Conservation (phyloP, 108 stramenopile species). For the Cyclostephanos invisitatus region DNA sequence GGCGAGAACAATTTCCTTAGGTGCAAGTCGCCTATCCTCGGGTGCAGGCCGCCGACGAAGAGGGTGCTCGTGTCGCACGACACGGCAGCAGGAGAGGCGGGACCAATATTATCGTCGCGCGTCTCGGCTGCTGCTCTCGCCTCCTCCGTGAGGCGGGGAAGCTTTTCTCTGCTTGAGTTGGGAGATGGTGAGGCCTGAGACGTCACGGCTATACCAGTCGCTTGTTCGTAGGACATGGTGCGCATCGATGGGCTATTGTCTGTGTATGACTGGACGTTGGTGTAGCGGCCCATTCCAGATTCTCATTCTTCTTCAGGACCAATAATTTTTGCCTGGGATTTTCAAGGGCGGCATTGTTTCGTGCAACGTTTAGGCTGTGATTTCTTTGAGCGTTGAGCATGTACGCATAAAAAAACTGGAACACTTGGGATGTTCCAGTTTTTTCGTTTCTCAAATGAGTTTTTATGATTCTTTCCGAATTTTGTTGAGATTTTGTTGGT, state of each 20-base stretch:
- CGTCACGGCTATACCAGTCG: not conserved
- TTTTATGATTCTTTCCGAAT: too few species aligned
- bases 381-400: too few species aligned
- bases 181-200: constrained; percentile 3
- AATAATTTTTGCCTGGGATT: too few species aligned
- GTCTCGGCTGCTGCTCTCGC: not conserved
- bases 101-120: not conserved
- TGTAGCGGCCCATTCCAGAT: constrained; percentile 9
- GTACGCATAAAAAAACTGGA: too few species aligned
- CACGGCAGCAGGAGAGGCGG: not conserved
- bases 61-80: constrained; percentile 32
- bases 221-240: constrained; percentile 7
- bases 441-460: too few species aligned
- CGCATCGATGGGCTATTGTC: constrained; percentile 8
- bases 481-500: too few species aligned
- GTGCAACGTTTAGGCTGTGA: too few species aligned
- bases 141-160: not conserved
- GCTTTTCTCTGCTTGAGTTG: not conserved
- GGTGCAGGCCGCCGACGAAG: constrained; percentile 44
- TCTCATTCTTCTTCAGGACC: too few species aligned
- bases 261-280: not conserved
- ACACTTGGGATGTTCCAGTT: too few species aligned
- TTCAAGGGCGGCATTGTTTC: too few species aligned
- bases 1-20: constrained; percentile 44
- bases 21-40: constrained; percentile 41